These are phyloP conservation scores for Pseudonitzschia pungens DNA, from an alignment of 108 stramenopile genomes.

Conservation along the genomic window DNA sequence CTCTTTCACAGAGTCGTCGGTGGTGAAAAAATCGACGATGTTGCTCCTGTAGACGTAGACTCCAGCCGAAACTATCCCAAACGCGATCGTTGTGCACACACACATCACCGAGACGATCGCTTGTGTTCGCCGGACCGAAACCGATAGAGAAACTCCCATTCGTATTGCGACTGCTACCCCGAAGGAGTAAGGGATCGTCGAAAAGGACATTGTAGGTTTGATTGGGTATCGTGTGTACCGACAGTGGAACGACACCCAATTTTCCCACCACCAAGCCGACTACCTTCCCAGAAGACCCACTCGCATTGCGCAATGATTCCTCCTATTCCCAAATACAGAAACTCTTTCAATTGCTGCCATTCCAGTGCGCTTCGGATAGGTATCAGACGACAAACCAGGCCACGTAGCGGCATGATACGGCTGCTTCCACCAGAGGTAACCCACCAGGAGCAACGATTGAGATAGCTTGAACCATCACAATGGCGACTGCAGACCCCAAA, in stretches of 20 bases:
- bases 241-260: conserved; percentile 45
- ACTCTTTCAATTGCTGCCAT: conserved; percentile 13
- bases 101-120: conserved; percentile 12
- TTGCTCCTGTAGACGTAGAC: conserved; percentile 21
- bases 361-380: conserved; percentile 15
- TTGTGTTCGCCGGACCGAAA: conserved; percentile 30
- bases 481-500: conserved; percentile 40
- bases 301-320: conserved; percentile 43
- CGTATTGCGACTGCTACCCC: conserved; percentile 48
- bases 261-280: conserved; percentile 41
- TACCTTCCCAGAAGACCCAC: conserved; percentile 52
- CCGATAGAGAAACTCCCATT: conserved; percentile 33
- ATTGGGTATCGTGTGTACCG: conserved; percentile 47
- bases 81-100: background rate
- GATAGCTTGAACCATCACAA: conserved; percentile 26
- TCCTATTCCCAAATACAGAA: conserved; percentile 29
- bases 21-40: conserved; percentile 41
- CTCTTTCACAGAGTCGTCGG: conserved; percentile 30
- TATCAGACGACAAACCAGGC: conserved; percentile 28
- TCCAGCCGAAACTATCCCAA: conserved; percentile 15
- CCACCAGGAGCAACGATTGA: conserved; percentile 25
- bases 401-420: conserved; percentile 43
- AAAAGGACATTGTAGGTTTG: conserved; percentile 35
- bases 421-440: conserved; percentile 29
- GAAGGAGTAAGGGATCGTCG: conserved; percentile 41